Evolutionary conservation across 1,284 basidiomycete genomes (phyloP), one percentile per base, ranked within the genome.

Genomic region (Athelia psychrophila): DNA sequence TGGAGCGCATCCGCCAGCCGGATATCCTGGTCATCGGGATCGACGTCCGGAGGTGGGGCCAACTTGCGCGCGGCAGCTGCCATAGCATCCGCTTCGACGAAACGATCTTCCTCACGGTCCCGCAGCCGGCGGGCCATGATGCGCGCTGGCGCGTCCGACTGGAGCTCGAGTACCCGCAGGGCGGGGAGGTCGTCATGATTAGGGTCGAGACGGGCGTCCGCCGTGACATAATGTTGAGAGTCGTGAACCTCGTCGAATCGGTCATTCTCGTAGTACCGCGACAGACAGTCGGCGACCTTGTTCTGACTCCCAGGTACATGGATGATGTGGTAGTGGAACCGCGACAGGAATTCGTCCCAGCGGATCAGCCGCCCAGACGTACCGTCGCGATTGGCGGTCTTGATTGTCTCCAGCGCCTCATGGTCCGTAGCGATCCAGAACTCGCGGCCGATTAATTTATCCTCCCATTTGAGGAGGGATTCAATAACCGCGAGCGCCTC

Each of bases 391-490:
- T 13, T 33, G 2, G 19, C 2, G 24, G 18, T 52, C 23, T 2
- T 20, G 13, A 32, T 46, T 44, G 16, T 50, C 44, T 4, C 59
- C 0, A 75, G 51, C 0, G 64, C 64, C 19, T 71, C 68, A 30
- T 77, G 71, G 49, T 77, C 72, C 0, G 68, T 75, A 3, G 63
- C 49, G 63, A 72, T 68, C 0, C 33, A 49, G 30, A 77, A 75
- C 0, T 50, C 36, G 0, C 40, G 44, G 0, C 74, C 73, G 8
- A 64, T 58, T 1, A 73, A 55, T 4, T 71, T 61, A 48, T 69
- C 57, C 0, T 56, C 24, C 48, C 70, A 61, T 2, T 63, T 15
- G 19, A 69, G 54, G 57, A 74, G 65, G 2, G 71, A 58, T 48
- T 72, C 65, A 1, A 73, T 53, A 1, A 69, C 64, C 0, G 65